Base-by-base conservation (phyloP, 257 asterid genomes). In the Solanum clarkiae region DNA sequence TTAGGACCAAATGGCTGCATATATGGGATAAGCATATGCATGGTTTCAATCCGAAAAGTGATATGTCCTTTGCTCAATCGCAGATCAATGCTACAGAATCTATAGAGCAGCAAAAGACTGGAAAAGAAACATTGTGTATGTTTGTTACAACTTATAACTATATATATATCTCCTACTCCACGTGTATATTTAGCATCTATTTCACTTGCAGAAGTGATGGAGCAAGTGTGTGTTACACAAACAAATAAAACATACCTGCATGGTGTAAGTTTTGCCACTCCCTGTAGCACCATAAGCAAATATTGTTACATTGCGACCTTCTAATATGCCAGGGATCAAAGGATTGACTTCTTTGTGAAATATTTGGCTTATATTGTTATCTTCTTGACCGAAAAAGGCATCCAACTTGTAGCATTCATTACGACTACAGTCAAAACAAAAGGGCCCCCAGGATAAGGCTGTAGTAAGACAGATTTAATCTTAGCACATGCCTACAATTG, bases 251-350 rank as follows among this genome's bases (percentile, higher is more conserved):
- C 17, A 45, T 84, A 96, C 99, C 99, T 96, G 99, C 97, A 96
- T 93, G 8, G 98, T 95, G 88, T 90, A 93, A 40, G 98, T 96
- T 66, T 96, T 96, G 42, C 99, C 99, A 86, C 99, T 96, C 5
- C 99, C 99, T 7, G 99, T 95, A 45, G 99, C 99, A 12, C 99
- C 99, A 86, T 96, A 95, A 69, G 98, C 98, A 84, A 96, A 96
- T 51, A 95, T 89, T 3, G 99, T 95, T 15, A 96, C 94, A 66
- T 96, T 95, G 57, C 59, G 87, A 10, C 99, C 98, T 80, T 91
- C 88, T 86, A 96, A 92, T 13, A 95, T 20, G 55, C 95, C 91
- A 3, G 95, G 97, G 88, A 96, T 92, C 90, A 96, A 86, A 72
- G 95, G 97, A 92, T 83, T 88, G 83, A 96, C 95, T 92, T 96